Base-by-base conservation (phyloP, 2,329 filamentous ascomycete species). In the Aplosporella prunicola region DNA sequence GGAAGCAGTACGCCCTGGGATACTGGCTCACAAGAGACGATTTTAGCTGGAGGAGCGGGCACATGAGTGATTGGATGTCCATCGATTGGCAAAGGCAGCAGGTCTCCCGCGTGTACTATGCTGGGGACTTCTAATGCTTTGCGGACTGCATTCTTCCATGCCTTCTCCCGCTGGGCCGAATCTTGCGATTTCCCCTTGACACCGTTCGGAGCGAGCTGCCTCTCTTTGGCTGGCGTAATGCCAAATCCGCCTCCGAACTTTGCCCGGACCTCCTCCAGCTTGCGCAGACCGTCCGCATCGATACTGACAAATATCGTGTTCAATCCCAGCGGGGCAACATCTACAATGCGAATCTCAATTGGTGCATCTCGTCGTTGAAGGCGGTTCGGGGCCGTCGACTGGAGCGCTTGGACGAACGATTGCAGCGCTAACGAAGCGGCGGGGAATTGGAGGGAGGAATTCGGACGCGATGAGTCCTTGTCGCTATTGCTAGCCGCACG, bases 1-100 rank as follows among this genome's bases (percentile, higher is more conserved):
- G 84, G 71, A 7, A 79, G 72, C 31, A 98, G 57, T 5, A 91
- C 60, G 7, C 91, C 91, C 60, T 98, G 91, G 5, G 84, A 78
- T 11, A 96, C 87, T 7, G 91, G 91, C 57, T 98, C 91, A 56
- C 88, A 96, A n/a, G 93, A 76, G 32, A 84, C 78, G 43, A 96
- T 83, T 61, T 82, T 87, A 27, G 85, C 91, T 0, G 88, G 86
- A 27, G 85, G 84, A 10, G 86, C 76, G 16, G 84, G 78, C 13
- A 83, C 76, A 60, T 94, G 86, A 7, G 87, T 93, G 45, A 93
- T 80, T 9, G 87, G 82, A 59, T 95, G 87, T 2, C 86, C 62
- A 5, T 72, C 69, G n/a, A 78, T 76, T 7, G 82, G 76, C 18
- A 96, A 68, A 9, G 85, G 83, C 26, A 98, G 66, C 8, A 89